Evolutionary conservation across 768 basidiomycete species (phyloP), one percentile per base, ranked within the genome.

Genomic region (Strobilomyces dryophilus): DNA sequence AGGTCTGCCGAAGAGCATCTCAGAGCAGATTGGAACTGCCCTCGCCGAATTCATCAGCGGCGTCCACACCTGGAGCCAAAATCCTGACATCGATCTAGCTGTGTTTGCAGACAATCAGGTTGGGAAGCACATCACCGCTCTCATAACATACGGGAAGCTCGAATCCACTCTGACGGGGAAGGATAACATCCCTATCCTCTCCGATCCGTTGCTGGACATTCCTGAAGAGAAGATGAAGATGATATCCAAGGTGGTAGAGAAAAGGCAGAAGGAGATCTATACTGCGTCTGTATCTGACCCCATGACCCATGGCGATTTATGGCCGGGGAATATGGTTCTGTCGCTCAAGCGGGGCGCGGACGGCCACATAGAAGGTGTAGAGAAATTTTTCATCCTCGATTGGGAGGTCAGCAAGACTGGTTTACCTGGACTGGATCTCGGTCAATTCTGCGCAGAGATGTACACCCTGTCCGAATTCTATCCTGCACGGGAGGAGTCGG

Each of bases 291-390:
- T 63, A 27, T 52, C 61, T 34, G 72, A 73, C 44, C 60, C 68
- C 11, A 44, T 70, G 53, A 71, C 67, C 20, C 68, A 69, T 11
- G 86, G 87, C 0, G 87, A 88, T 64, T 83, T 87, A 58, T 88
- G 86, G 85, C 79, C 86, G 2, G 86, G 85, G 0, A 87, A 88
- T 60, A 57, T 87, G 43, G 70, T 85, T 55, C 58, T 85, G n/a
- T 64, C 58, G 11, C 61, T 75, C 11, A 66, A 66, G 45, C 61
- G 61, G 7, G 61, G 67, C 1, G n/a, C 39, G 12, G 63, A 63
- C 8, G 71, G 71, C 12, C 49, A 26, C 2, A 45, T 54, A 48
- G 64, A 55, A 14, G 56, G 54, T 10, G 58, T 83, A 36, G 68
- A 72, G 60, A 72, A 66, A 11, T 57, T 83, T 10, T 75, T 71